Conservation (phyloP, 768 basidiomycete genomes). For the Mycena venus region DNA sequence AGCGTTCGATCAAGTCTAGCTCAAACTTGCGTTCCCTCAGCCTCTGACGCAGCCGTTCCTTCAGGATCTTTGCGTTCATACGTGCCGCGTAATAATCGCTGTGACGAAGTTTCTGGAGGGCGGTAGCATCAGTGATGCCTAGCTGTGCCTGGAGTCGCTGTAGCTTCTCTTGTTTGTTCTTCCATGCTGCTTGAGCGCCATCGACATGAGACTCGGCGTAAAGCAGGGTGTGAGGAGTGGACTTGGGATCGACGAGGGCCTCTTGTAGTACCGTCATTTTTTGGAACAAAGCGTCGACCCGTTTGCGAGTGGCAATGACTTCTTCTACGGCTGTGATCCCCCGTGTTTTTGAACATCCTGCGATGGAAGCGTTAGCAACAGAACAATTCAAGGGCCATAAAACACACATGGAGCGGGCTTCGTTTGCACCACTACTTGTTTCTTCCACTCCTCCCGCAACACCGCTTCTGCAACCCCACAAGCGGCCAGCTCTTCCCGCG, state of each 20-base stretch:
- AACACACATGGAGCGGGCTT: too few species aligned
- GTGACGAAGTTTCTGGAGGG: not conserved
- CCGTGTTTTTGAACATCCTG: too few species aligned
- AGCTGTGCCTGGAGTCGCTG: not conserved
- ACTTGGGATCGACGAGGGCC: too few species aligned
- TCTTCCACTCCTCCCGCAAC: not conserved
- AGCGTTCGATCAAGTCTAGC: not conserved
- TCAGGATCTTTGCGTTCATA: not conserved
- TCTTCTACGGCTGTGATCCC: too few species aligned
- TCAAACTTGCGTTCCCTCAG: not conserved
- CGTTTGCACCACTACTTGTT: not conserved
- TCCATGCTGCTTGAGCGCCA: not conserved
- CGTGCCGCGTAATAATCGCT: not conserved
- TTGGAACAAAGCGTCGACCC: too few species aligned
- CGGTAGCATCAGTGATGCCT: not conserved
- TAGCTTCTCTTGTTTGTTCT: not conserved
- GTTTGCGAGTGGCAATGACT: too few species aligned
- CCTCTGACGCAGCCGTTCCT: not conserved
- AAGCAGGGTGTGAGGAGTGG: not conserved
- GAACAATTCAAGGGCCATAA: too few species aligned
- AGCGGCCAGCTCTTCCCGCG: not conserved
- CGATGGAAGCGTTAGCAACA: too few species aligned
- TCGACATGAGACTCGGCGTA: not conserved
- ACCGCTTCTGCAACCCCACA: not conserved
- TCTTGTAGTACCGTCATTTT: too few species aligned